phyloP scores from a whole-genome alignment of 805 yeast genomes.

The Wickerhamomyces tratensis region DNA sequence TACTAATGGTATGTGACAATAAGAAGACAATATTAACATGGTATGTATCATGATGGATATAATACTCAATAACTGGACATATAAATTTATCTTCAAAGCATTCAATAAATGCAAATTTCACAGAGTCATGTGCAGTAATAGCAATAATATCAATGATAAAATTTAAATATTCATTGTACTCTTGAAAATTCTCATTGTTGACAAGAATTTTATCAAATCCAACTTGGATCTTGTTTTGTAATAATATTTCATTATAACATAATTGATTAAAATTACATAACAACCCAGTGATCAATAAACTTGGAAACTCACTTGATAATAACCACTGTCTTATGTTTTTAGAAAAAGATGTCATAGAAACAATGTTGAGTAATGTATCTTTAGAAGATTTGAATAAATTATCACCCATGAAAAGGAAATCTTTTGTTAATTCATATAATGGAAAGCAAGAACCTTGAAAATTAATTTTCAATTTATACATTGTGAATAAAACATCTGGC shows the following conservation, averaged over 20 bases:
- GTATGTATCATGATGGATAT: not conserved
- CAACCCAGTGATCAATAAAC: conserved; percentile 7
- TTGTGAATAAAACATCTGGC: conserved; percentile 7
- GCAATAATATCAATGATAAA: conserved; percentile 7
- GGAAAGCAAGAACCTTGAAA: conserved; percentile 10
- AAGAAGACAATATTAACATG: conserved; percentile 3
- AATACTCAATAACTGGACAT: conserved; percentile 4
- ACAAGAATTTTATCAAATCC: not conserved
- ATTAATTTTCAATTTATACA: conserved; percentile 2
- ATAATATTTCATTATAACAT: conserved; percentile 4
- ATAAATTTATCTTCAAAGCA: conserved; percentile 5
- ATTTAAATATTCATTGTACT: not conserved
- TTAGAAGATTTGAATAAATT: conserved; percentile 1
- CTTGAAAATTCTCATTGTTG: not conserved
- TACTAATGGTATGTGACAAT: conserved; percentile 5
- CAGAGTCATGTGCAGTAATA: conserved; percentile 3
- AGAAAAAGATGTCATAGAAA: conserved; percentile 7
- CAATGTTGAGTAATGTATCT: conserved; percentile 7
- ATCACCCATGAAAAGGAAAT: conserved; percentile 13
- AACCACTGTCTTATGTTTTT: conserved; percentile 9
- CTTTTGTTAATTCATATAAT: conserved; percentile 13
- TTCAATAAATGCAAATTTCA: conserved; percentile 5
- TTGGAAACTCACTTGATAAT: conserved; percentile 12
- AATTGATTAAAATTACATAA: conserved; percentile 7
- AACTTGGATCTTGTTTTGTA: not conserved